These are phyloP conservation scores for Ganoderma resinaceum DNA, from an alignment of 1,284 basidiomycete species.

Conservation along the genomic window DNA sequence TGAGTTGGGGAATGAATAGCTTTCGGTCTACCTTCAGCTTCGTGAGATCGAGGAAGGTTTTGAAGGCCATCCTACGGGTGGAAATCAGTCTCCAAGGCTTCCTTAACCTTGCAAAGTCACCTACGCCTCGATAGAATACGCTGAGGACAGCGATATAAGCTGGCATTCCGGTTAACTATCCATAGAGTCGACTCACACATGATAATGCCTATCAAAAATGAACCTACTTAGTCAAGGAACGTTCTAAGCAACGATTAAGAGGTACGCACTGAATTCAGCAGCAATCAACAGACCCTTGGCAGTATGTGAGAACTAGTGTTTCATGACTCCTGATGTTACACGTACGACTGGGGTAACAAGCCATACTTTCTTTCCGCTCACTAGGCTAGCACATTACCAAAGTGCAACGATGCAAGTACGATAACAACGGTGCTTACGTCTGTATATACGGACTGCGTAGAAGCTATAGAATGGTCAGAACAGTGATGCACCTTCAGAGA, in stretches of 20 bases:
- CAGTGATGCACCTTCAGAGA: background rate
- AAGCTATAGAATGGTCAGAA: conserved; percentile 45
- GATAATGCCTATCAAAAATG: background rate
- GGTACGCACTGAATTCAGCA: conserved; percentile 52
- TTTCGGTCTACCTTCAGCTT: conserved; percentile 49
- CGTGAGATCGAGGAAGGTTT: conserved; percentile 51
- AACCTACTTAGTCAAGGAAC: background rate
- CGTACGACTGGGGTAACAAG: conserved; percentile 50
- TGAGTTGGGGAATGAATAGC: background rate
- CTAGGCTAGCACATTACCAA: conserved; percentile 25
- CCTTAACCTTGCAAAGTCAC: background rate
- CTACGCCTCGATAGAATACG: conserved; percentile 25
- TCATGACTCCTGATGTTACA: background rate
- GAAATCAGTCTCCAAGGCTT: background rate
- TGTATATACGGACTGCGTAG: conserved; percentile 57
- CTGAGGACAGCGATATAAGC: conserved; percentile 5
- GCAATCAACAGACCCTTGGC: conserved; percentile 49
- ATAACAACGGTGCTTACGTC: conserved; percentile 28
- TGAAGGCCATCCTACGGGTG: conserved; percentile 4
- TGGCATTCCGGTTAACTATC: no score
- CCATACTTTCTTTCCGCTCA: conserved; percentile 53
- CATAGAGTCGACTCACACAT: conserved; percentile 6
- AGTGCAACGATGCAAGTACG: background rate
- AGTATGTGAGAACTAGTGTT: conserved; percentile 2
- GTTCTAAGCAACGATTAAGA: background rate